Conservation (phyloP, 2,329 filamentous ascomycete genomes). For the Apiospora saccharicola region DNA sequence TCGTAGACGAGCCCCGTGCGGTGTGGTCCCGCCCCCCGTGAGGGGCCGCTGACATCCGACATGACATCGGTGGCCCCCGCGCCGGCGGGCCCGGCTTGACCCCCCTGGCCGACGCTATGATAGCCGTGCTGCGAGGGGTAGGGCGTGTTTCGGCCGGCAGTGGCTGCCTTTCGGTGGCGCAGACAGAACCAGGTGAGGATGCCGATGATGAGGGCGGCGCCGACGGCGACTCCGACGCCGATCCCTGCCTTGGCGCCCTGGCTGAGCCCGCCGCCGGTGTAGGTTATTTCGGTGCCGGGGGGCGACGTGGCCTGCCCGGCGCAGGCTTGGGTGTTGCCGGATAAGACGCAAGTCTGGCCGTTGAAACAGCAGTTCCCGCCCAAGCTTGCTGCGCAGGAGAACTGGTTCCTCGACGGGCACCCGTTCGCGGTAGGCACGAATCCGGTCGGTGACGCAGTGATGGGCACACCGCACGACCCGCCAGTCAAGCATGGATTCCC, state of each 20-base stretch:
- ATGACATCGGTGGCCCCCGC: slow-evolving; percentile 22
- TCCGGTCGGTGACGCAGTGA: slow-evolving; percentile 35
- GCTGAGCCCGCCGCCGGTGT: slow-evolving; percentile 46
- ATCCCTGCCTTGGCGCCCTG: slow-evolving; percentile 64
- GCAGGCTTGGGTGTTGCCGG: slow-evolving; percentile 40
- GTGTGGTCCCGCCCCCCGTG: slow-evolving; percentile 25
- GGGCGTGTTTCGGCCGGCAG: background rate
- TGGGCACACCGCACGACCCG: slow-evolving; percentile 44
- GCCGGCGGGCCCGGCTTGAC: background rate
- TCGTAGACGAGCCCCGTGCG: slow-evolving; percentile 27
- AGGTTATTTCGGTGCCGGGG: slow-evolving; percentile 43
- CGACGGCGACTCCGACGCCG: slow-evolving; percentile 59
- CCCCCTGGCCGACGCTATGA: slow-evolving; percentile 1
- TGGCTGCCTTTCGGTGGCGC: slow-evolving; percentile 27
- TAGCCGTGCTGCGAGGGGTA: slow-evolving; percentile 9
- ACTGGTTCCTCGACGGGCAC: slow-evolving; percentile 53
- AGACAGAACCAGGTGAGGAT: slow-evolving; percentile 57
- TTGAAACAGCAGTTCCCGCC: slow-evolving; percentile 59
- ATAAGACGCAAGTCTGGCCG: slow-evolving; percentile 48
- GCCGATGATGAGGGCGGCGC: slow-evolving; percentile 51
- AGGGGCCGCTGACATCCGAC: slow-evolving; percentile 29
- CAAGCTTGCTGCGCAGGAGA: slow-evolving; percentile 48
- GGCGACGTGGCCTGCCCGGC: slow-evolving; percentile 49
- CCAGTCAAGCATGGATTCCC: slow-evolving; percentile 50
- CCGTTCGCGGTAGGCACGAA: slow-evolving; percentile 48